phyloP scores from a whole-genome alignment of 805 yeast species.

The Naumovozyma castellii region DNA sequence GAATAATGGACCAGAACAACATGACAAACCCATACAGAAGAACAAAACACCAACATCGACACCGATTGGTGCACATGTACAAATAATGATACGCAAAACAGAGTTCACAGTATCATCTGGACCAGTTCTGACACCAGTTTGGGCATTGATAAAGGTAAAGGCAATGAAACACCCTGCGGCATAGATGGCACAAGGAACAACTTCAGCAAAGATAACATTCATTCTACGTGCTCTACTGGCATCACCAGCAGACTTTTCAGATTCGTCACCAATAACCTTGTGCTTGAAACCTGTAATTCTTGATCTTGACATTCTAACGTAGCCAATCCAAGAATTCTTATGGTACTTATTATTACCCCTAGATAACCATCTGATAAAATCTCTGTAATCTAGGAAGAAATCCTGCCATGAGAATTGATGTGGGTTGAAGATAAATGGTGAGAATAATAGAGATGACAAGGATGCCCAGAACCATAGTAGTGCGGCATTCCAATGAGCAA shows the following conservation, averaged over 20 bases:
- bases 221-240: slow-evolving; percentile 74
- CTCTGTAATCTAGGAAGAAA: slow-evolving; percentile 92
- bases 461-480: slow-evolving; percentile 97
- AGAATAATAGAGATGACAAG: slow-evolving; percentile 71
- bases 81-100: slow-evolving; percentile 58
- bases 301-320: slow-evolving; percentile 71
- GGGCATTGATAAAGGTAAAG: slow-evolving; percentile 73
- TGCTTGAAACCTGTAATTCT: slow-evolving; percentile 77
- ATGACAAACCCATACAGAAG: slow-evolving; percentile 71
- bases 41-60: slow-evolving; percentile 79
- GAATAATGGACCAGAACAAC: slow-evolving; percentile 95
- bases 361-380: slow-evolving; percentile 82
- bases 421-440: slow-evolving; percentile 94
- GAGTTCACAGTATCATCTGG: slow-evolving; percentile 53
- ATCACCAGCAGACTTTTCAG: slow-evolving; percentile 79
- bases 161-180: slow-evolving; percentile 76
- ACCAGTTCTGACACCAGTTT: slow-evolving; percentile 60
- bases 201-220: slow-evolving; percentile 60
- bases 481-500: slow-evolving; percentile 85
- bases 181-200: slow-evolving; percentile 60
- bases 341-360: slow-evolving; percentile 87
- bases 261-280: slow-evolving; percentile 62
- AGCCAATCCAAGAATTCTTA: slow-evolving; percentile 84
- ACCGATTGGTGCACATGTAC: slow-evolving; percentile 85
- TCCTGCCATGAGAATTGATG: slow-evolving; percentile 96